These are phyloP conservation scores for Chrysophaeum taylorii DNA, from an alignment of 352 stramenopile genomes.

Conservation along the genomic window DNA sequence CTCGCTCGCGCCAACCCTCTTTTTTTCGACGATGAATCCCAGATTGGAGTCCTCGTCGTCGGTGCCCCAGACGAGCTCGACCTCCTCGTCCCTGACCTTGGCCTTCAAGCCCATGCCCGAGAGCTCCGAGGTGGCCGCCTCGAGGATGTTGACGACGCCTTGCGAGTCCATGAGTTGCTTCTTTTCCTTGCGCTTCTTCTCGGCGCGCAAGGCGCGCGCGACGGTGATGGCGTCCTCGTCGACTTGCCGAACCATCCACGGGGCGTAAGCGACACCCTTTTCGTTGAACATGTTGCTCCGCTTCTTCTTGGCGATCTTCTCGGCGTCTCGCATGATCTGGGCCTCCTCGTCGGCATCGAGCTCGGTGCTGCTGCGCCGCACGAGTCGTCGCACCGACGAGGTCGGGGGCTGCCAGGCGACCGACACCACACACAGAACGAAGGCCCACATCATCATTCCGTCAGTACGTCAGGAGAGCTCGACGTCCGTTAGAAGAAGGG, in stretches of 20 bases:
- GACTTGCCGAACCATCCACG: conserved; percentile 11
- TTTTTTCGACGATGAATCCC: conserved; percentile 11
- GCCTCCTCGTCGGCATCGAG: not conserved
- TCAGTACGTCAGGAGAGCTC: too few species aligned
- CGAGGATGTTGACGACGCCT: conserved; percentile 12
- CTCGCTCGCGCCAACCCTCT: not conserved
- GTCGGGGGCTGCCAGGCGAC: too few species aligned
- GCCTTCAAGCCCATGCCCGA: conserved; percentile 9
- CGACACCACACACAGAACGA: too few species aligned
- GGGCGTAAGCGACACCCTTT: conserved; percentile 8
- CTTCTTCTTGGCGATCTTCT: conserved; percentile 17
- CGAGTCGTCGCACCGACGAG: too few species aligned
- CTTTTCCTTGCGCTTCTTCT: not conserved
- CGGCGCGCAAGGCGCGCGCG: conserved; percentile 1
- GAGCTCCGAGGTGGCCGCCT: conserved; percentile 10
- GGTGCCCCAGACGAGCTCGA: conserved; percentile 7
- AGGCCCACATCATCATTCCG: too few species aligned
- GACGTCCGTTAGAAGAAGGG: too few species aligned
- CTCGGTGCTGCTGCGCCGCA: not conserved
- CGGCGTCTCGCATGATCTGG: not conserved
- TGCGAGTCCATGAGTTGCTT: not conserved
- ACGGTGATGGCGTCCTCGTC: conserved; percentile 3
- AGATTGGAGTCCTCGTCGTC: not conserved
- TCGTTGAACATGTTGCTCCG: conserved; percentile 11
- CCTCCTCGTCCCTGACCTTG: conserved; percentile 3